These are phyloP conservation scores for Cercospora sesami DNA, from an alignment of 2,329 filamentous ascomycete species.

Conservation along the genomic window DNA sequence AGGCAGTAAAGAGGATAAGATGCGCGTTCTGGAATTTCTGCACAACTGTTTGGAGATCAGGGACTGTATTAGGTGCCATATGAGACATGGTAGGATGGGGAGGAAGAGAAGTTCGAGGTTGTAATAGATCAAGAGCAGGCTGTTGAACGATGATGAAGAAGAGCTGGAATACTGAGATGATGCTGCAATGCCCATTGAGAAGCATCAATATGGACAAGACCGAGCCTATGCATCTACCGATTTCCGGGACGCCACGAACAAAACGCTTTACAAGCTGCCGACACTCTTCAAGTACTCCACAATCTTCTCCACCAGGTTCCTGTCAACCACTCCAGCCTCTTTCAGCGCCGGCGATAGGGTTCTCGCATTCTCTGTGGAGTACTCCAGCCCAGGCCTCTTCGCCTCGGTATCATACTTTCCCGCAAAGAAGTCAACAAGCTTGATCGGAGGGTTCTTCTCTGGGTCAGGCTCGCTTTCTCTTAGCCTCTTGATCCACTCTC, in stretches of 20 bases:
- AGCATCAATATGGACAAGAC: background rate
- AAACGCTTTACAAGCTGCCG: slow-evolving; percentile 6
- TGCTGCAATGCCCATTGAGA: background rate
- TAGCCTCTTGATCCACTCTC: slow-evolving; percentile 50
- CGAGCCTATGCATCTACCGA: background rate
- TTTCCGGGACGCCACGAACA: background rate
- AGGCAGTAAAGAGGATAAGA: background rate
- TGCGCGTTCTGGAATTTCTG: background rate
- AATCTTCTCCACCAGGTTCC: slow-evolving; percentile 14
- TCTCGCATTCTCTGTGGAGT: slow-evolving; percentile 11
- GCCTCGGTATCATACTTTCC: slow-evolving; percentile 32
- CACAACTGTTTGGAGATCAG: background rate
- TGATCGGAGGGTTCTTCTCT: slow-evolving; percentile 37
- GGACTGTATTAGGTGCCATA: background rate
- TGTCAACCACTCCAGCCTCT: background rate
- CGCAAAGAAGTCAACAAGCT: slow-evolving; percentile 38
- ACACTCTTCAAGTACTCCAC: slow-evolving; percentile 12
- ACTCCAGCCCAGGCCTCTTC: background rate
- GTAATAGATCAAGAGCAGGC: background rate
- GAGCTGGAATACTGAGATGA: background rate
- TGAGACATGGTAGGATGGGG: background rate
- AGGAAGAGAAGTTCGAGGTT: background rate
- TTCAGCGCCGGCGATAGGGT: slow-evolving; percentile 2
- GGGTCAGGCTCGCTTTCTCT: slow-evolving; percentile 46
- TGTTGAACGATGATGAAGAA: background rate